A percentile compares a stretch with the other conserved stretches of the same genome.
phyloP scores from a whole-genome alignment of 2,329 filamentous ascomycete genomes.

The Penicillium concentricum region DNA sequence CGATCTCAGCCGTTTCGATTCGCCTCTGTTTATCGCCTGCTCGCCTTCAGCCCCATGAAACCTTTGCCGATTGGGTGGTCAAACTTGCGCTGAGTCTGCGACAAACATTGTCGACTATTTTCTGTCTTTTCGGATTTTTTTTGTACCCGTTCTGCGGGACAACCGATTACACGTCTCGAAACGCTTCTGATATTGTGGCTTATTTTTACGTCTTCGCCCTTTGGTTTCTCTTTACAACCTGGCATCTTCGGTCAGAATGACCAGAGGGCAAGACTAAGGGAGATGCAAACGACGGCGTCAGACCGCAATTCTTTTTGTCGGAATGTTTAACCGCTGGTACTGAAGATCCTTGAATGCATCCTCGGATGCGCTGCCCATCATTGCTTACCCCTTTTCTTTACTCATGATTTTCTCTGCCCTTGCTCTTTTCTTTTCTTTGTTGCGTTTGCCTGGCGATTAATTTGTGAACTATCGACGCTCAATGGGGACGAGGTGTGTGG shows the following conservation, averaged over 20 bases:
- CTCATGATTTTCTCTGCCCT: conserved; percentile 7
- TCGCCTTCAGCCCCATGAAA: conserved; percentile 12
- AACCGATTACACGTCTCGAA: conserved; percentile 29
- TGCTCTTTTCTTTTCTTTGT: conserved; percentile 10
- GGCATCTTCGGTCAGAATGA: conserved; percentile 11
- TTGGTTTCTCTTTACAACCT: conserved; percentile 23
- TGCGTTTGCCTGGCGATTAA: conserved; percentile 14
- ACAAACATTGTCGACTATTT: conserved; percentile 12
- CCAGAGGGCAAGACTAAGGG: conserved; percentile 29
- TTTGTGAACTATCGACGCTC: conserved; percentile 30
- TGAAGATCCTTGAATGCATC: conserved; percentile 19
- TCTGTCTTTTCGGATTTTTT: conserved; percentile 10
- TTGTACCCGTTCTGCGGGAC: conserved; percentile 19
- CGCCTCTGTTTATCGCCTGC: conserved; percentile 25
- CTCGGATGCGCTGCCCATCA: conserved; percentile 16
- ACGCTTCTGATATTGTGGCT: conserved; percentile 35
- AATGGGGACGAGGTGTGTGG: conserved; percentile 31
- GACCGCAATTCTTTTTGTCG: conserved; percentile 19
- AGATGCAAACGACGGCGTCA: conserved; percentile 34
- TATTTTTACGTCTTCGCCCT: conserved; percentile 31
- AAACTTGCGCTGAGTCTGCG: conserved; percentile 13
- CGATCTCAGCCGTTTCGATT: conserved; percentile 35
- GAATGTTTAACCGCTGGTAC: conserved; percentile 19
- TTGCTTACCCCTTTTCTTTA: conserved; percentile 9
- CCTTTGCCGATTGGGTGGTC: conserved; percentile 5